phyloP scores from a whole-genome alignment of 2,329 filamentous ascomycete genomes.

The Pseudopyricularia cyperi region DNA sequence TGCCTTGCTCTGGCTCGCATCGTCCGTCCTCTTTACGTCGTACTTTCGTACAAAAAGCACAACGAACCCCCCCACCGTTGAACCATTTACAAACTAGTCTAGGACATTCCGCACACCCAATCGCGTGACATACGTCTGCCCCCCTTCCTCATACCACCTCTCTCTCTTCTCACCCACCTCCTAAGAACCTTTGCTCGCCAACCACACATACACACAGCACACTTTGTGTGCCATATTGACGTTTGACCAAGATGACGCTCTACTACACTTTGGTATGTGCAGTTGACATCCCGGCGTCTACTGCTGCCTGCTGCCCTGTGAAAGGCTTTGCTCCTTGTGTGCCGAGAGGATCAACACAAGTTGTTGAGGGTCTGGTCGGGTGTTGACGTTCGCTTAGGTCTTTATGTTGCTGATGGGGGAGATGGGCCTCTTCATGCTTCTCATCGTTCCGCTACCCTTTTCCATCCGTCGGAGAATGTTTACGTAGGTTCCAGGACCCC shows the following conservation, averaged over 20 bases:
- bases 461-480: conserved; percentile 75
- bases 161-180: no score
- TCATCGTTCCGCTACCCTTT: conserved; percentile 83
- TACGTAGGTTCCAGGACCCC: conserved; percentile 30
- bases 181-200: no score
- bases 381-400: conserved; percentile 41
- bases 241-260: conserved; percentile 43
- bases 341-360: no score
- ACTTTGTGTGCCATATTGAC: neutral
- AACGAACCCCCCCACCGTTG: no score
- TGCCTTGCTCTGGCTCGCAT: no score
- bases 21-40: no score
- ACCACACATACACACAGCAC: neutral
- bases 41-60: no score
- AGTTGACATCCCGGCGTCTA: neutral
- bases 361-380: neutral
- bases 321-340: no score
- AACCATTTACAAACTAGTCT: no score
- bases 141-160: no score
- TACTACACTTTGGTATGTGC: conserved; percentile 39
- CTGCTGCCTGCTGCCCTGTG: neutral
- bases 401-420: conserved; percentile 72
- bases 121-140: no score
- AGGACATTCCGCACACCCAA: no score
- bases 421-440: conserved; percentile 68